A percentile compares a stretch with the other conserved stretches of the same genome.
phyloP scores from a whole-genome alignment of 2,329 filamentous ascomycete genomes.

The Tolypocladium ophioglossoides region DNA sequence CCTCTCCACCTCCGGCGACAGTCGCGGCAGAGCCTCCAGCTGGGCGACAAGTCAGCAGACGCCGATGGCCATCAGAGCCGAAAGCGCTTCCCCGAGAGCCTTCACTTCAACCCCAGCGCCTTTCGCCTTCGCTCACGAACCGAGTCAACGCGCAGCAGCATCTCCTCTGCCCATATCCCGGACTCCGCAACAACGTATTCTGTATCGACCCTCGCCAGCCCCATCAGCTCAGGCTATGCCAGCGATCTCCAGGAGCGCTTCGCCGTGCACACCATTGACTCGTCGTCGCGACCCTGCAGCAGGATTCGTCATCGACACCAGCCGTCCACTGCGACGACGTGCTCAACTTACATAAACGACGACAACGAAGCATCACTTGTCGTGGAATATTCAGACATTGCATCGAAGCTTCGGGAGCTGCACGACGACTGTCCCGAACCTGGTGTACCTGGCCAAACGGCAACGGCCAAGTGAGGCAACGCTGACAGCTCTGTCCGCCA shows the following conservation, averaged over 20 bases:
- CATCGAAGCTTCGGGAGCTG: background rate
- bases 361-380: slow-evolving; percentile 19
- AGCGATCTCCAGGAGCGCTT: slow-evolving; percentile 22
- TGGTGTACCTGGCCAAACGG: background rate
- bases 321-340: slow-evolving; percentile 24
- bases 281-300: slow-evolving; percentile 15
- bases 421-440: background rate
- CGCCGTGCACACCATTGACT: slow-evolving; percentile 13
- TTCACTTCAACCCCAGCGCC: slow-evolving; percentile 15
- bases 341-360: slow-evolving; percentile 27
- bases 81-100: slow-evolving; percentile 18
- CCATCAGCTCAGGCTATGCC: slow-evolving; percentile 24
- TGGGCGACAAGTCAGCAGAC: slow-evolving; percentile 11
- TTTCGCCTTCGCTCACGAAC: slow-evolving; percentile 24
- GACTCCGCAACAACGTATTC: slow-evolving; percentile 29
- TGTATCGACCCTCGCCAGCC: slow-evolving; percentile 22
- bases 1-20: slow-evolving; percentile 5
- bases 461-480: background rate
- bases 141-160: slow-evolving; percentile 25
- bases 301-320: slow-evolving; percentile 21
- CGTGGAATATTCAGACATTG: slow-evolving; percentile 14
- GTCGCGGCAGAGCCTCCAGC: slow-evolving; percentile 2
- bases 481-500: background rate
- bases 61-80: slow-evolving; percentile 6
- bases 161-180: slow-evolving; percentile 24